Evolutionary conservation across 176 grass and related monocot genomes (phyloP), one percentile per base, ranked within the genome.

Genomic region (Tuctoria greenei): DNA sequence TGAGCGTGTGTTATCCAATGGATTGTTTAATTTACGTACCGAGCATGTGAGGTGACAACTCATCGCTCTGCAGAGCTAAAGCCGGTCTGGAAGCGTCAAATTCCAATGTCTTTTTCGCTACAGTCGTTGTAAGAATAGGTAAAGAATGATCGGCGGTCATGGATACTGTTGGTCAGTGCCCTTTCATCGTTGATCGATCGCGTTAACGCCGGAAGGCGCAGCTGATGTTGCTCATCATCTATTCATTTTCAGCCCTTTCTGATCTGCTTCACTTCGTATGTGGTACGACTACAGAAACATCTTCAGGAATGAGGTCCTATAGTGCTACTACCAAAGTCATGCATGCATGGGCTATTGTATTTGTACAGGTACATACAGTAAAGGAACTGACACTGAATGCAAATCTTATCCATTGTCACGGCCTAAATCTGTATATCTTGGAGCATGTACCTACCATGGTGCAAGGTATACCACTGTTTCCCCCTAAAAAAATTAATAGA

Each of bases 31-130:
- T 37, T 46, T 79, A 47, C 39, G 50, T 50, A 61, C 67, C 9
- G 51, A 2, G 6, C 82, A 85, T 79, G 74, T 73, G 82, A 37
- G 58, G 47, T 49, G 68, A 73, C 83, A 66, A 44, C 67, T 66
- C 82, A 85, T 66, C 60, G 56, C 57, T 47, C 10, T 52, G 20
- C 58, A 20, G n/a, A 55, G n/a, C 24, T 43, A 61, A 61, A 69
- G 13, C 0, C 6, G 31, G 36, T n/a, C 17, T 17, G 26, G 37
- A 6, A 27, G 65, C 1, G 39, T 1, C 8, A 7, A 40, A 63
- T 54, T 58, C 49, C 14, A 15, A 36, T 5, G 18, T 8, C 42
- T 25, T 37, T 42, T 45, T 18, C 15, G 31, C 38, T 15, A 36
- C 7, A 8, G 57, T 72, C 47, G 18, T 6, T 12, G 49, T 38